Conservation (phyloP, 495 filamentous ascomycete genomes). For the Hapsidospora chrysogenum region DNA sequence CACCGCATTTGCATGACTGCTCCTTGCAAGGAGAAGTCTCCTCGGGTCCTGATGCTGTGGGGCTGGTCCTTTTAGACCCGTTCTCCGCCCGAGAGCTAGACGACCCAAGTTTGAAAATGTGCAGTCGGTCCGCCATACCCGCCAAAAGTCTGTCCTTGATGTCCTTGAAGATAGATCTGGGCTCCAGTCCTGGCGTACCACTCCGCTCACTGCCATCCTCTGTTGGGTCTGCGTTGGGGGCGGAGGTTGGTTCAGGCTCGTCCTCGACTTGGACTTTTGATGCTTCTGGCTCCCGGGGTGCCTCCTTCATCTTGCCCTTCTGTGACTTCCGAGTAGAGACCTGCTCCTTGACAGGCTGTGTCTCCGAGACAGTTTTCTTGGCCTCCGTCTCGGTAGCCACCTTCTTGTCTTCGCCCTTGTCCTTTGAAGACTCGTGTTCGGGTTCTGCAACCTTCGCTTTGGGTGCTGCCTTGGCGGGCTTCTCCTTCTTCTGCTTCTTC, state of each 20-base stretch:
- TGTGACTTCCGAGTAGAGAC: slow-evolving; percentile 3
- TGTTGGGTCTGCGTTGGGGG: background rate
- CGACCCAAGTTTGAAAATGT: slow-evolving; percentile 12
- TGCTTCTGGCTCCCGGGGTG: background rate
- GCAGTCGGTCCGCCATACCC: slow-evolving; percentile 11
- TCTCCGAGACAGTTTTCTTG: slow-evolving; percentile 12
- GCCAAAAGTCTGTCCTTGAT: slow-evolving; percentile 8
- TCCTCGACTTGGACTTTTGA: background rate
- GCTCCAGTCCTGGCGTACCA: background rate
- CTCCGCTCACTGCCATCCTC: no score
- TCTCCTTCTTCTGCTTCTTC: slow-evolving; percentile 78
- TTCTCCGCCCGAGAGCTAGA: slow-evolving; percentile 1
- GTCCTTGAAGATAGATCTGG: slow-evolving; percentile 7
- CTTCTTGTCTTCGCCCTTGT: slow-evolving; percentile 22
- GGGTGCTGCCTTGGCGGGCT: slow-evolving; percentile 4
- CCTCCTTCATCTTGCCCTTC: background rate
- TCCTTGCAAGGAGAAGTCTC: slow-evolving; percentile 2
- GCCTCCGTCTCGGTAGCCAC: slow-evolving; percentile 14
- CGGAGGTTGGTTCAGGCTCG: background rate
- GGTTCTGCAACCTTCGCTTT: background rate
- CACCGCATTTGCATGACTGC: slow-evolving; percentile 1
- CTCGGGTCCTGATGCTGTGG: no score
- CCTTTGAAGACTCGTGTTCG: slow-evolving; percentile 14
- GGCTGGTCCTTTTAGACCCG: background rate
- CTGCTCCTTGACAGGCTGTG: slow-evolving; percentile 14